Conservation (phyloP, 495 filamentous ascomycete species). For the Hypoxylon perforatum region DNA sequence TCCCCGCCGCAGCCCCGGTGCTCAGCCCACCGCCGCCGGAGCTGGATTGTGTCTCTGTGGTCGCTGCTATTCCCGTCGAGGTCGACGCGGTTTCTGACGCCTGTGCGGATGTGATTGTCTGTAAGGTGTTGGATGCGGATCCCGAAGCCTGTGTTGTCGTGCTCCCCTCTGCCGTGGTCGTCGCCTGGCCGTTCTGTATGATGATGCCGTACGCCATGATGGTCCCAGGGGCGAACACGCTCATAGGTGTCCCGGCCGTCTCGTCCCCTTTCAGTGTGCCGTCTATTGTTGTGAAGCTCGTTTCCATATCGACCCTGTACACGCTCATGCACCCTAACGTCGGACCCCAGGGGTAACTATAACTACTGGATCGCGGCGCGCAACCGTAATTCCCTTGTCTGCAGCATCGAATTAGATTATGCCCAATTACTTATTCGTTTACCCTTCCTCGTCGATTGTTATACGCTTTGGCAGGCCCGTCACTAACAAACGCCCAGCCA, state of each 20-base stretch:
- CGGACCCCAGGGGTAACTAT: conserved; percentile 31
- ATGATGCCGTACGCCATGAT: conserved; percentile 35
- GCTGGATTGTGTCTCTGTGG: no score
- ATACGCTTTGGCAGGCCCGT: background rate
- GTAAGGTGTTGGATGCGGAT: conserved; percentile 1
- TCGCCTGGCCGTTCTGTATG: conserved; percentile 8
- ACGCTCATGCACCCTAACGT: conserved; percentile 29
- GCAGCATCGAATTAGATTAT: conserved; percentile 12
- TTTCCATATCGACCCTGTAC: conserved; percentile 23
- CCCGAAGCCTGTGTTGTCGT: background rate
- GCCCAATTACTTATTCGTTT: background rate
- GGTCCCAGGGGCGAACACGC: conserved; percentile 22
- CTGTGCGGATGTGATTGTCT: background rate
- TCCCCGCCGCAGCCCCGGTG: conserved; percentile 17
- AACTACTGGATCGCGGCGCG: conserved; percentile 30
- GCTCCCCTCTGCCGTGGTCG: background rate
- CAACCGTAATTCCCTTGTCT: conserved; percentile 32
- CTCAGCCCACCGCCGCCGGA: conserved; percentile 9
- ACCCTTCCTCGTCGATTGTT: background rate
- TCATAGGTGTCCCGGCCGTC: conserved; percentile 11
- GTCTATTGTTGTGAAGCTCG: conserved; percentile 30
- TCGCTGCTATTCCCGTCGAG: conserved; percentile 1
- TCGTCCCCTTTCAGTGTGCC: conserved; percentile 23
- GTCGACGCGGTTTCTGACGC: conserved; percentile 27
- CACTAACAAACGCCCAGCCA: background rate